These are phyloP conservation scores for Colletotrichum sp. DNA, from an alignment of 2,329 filamentous ascomycete genomes.

Conservation along the genomic window DNA sequence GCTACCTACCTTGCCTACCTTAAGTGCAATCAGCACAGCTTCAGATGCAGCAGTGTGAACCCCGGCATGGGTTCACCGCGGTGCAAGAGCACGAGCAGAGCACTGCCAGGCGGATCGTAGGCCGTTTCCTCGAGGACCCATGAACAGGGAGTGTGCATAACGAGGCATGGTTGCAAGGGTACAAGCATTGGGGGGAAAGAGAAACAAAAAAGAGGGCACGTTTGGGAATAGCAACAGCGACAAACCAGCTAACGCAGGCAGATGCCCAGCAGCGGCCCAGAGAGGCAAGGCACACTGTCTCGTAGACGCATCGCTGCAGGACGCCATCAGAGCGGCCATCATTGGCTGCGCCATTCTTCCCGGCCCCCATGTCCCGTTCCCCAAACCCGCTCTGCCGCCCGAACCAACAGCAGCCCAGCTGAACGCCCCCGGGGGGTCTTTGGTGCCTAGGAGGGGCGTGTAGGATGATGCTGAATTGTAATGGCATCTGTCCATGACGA, in stretches of 20 bases:
- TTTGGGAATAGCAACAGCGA: neutral
- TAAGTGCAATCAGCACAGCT: neutral
- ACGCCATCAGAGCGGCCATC: neutral
- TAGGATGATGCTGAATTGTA: neutral
- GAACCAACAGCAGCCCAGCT: neutral
- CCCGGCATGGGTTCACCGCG: neutral
- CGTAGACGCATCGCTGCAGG: neutral
- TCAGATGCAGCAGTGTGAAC: neutral
- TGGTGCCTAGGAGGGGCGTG: neutral
- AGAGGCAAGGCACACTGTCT: neutral
- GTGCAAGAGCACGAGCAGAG: neutral
- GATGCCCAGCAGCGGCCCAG: neutral
- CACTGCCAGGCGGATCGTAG: neutral
- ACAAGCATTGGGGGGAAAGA: neutral
- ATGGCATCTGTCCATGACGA: neutral
- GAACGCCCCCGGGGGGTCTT: neutral
- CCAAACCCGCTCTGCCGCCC: neutral
- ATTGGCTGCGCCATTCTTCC: neutral
- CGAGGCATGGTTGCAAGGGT: neutral
- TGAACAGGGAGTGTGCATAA: conserved; percentile 9
- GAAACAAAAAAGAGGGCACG: neutral
- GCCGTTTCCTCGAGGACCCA: neutral
- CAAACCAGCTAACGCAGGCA: neutral
- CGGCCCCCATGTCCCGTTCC: neutral
- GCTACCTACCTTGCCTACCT: neutral